Percentiles rank a stretch among this genome's conserved stretches.
These are phyloP conservation scores for Xylaria palmicola DNA, from an alignment of 495 filamentous ascomycete genomes.

Conservation along the genomic window DNA sequence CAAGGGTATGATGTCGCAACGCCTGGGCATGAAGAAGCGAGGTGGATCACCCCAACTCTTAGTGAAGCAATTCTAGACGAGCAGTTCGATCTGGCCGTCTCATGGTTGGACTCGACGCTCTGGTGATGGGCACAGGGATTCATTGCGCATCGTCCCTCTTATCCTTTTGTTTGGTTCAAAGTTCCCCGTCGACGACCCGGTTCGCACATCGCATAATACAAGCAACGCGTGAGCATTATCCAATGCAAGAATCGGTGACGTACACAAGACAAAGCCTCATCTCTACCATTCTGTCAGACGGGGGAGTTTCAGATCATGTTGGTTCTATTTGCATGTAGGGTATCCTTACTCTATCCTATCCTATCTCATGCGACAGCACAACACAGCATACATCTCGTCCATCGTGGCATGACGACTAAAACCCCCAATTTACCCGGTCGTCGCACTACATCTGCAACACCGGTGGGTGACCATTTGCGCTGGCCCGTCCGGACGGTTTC, in stretches of 20 bases:
- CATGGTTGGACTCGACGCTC: background rate
- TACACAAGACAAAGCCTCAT: background rate
- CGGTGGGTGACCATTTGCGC: background rate
- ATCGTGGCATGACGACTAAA: background rate
- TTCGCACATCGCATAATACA: background rate
- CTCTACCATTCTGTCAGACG: background rate
- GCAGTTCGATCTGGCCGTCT: background rate
- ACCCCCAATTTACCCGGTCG: background rate
- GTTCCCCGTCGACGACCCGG: background rate
- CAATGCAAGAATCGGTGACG: background rate
- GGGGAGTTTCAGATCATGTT: background rate
- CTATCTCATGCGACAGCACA: background rate
- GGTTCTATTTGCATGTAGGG: background rate
- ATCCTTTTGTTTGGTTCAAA: background rate
- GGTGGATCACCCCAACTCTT: background rate
- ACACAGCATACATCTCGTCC: background rate
- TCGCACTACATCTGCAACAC: background rate
- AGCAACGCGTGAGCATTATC: background rate
- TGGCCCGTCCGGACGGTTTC: constrained; percentile 7
- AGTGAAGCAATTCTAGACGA: constrained; percentile 7
- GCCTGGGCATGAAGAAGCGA: constrained; percentile 3
- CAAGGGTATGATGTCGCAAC: background rate
- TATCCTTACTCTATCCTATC: background rate
- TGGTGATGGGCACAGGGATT: constrained; percentile 10
- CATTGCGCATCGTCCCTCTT: background rate